Evolutionary conservation across 2,329 filamentous ascomycete genomes (phyloP).

Genomic region (Alternaria burnsii): DNA sequence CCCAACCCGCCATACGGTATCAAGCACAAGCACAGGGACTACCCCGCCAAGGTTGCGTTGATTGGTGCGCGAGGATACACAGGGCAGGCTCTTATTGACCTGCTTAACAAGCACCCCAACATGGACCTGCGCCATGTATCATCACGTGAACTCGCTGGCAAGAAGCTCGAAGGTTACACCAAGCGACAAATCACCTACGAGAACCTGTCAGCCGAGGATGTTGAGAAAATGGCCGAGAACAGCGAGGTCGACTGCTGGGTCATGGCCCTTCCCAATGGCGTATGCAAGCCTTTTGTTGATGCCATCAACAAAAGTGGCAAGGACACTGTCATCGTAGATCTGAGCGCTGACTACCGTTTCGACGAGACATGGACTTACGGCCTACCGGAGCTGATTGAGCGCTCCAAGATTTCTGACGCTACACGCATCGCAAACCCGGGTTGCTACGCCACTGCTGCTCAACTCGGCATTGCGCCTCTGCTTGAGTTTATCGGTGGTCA

Average conservation of each 20-base stretch:
- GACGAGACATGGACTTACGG: slow-evolving; percentile 87
- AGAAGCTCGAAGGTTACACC: slow-evolving; percentile 86
- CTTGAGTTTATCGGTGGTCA: slow-evolving; percentile 79
- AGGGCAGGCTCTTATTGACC: slow-evolving; percentile 85
- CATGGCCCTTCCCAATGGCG: slow-evolving; percentile 94
- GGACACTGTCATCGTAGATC: slow-evolving; percentile 83
- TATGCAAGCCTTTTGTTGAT: slow-evolving; percentile 93
- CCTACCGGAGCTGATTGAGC: slow-evolving; percentile 83
- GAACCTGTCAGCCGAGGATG: slow-evolving; percentile 86
- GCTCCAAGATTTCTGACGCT: slow-evolving; percentile 77
- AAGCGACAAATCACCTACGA: slow-evolving; percentile 94
- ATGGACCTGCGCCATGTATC: slow-evolving; percentile 93
- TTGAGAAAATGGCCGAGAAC: slow-evolving; percentile 81
- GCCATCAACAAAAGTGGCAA: slow-evolving; percentile 77
- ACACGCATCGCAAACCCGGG: slow-evolving; percentile 91
- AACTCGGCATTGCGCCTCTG: slow-evolving; percentile 86
- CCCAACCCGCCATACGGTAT: slow-evolving; percentile 89
- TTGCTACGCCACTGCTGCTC: slow-evolving; percentile 93
- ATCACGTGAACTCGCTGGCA: slow-evolving; percentile 87
- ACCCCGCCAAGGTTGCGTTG: slow-evolving; percentile 80
- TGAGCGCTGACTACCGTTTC: slow-evolving; percentile 97
- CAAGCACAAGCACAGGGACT: slow-evolving; percentile 84
- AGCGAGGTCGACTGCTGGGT: slow-evolving; percentile 95
- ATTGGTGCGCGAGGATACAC: slow-evolving; percentile 96
- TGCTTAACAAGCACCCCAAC: slow-evolving; percentile 86